These are phyloP conservation scores for Rhodamnia argentea DNA, from an alignment of 345 rosid species.

Conservation along the genomic window DNA sequence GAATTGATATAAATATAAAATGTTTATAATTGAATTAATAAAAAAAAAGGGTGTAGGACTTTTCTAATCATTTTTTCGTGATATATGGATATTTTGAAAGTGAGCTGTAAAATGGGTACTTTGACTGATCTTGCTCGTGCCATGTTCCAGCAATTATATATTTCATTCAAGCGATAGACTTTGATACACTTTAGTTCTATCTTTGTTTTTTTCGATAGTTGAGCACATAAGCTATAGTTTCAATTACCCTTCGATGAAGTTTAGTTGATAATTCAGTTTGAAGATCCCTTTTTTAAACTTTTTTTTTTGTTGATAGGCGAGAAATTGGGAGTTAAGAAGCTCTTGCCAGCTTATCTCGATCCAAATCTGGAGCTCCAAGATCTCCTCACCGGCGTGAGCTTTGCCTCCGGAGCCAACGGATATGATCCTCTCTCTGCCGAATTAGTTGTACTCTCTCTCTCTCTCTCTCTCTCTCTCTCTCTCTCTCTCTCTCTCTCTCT, in stretches of 20 bases:
- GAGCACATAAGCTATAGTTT: not conserved
- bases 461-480: too few relatives aligned
- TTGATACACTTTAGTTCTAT: too few relatives aligned
- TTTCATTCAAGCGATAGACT: not conserved
- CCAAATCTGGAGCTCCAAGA: constrained; percentile 19
- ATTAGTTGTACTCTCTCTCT: constrained; percentile 11
- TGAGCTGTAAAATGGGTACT: not conserved
- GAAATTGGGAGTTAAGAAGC: constrained; percentile 20
- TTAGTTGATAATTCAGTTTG: too few relatives aligned
- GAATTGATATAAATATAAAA: too few relatives aligned
- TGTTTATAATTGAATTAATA: too few relatives aligned
- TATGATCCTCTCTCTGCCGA: constrained; percentile 28
- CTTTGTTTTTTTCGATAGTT: not conserved
- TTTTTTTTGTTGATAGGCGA: constrained; percentile 13
- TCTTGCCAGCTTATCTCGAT: constrained; percentile 33
- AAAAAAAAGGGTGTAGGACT: too few relatives aligned
- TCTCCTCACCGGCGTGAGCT: constrained; percentile 36
- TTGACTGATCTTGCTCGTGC: not conserved
- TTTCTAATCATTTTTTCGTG: too few relatives aligned
- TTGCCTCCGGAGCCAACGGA: constrained; percentile 36
- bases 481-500: too few relatives aligned
- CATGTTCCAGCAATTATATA: not conserved
- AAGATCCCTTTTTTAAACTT: not conserved
- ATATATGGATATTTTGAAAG: too few relatives aligned
- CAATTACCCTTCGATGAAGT: not conserved